phyloP scores from a whole-genome alignment of 768 basidiomycete genomes.

The Pleurotus giganteus region DNA sequence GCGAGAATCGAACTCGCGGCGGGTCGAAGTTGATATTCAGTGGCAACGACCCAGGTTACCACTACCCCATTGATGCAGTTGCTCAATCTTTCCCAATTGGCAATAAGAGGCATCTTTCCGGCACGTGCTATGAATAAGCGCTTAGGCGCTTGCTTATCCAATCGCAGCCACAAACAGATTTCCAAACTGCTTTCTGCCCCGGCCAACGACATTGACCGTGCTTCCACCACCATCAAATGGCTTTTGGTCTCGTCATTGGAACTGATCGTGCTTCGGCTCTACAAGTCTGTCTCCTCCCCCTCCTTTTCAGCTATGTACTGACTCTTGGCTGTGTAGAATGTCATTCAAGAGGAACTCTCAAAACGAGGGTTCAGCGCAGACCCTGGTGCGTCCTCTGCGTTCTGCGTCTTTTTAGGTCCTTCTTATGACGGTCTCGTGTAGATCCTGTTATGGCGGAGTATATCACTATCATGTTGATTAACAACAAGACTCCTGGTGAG shows the following conservation, averaged over 20 bases:
- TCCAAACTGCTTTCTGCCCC: conserved; percentile 4
- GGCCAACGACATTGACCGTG: conserved; percentile 6
- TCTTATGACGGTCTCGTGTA: conserved; percentile 26
- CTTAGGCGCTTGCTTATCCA: neutral
- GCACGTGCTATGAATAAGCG: neutral
- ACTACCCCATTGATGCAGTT: conserved; percentile 15
- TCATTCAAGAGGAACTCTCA: conserved; percentile 80
- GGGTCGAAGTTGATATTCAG: conserved; percentile 7
- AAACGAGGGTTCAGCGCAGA: conserved; percentile 73
- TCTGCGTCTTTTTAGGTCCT: conserved; percentile 3
- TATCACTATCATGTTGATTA: conserved; percentile 93
- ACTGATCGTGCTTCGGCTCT: conserved; percentile 73
- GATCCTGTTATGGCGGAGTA: conserved; percentile 94
- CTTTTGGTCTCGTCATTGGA: conserved; percentile 75
- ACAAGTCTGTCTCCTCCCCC: conserved; percentile 44
- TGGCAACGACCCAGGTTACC: conserved; percentile 17
- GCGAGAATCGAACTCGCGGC: conserved; percentile 11
- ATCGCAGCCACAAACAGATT: conserved; percentile 5
- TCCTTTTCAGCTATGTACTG: neutral
- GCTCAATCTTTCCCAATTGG: too few relatives aligned
- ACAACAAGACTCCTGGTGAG: conserved; percentile 80
- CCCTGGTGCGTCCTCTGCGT: conserved; percentile 52
- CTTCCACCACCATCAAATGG: conserved; percentile 74
- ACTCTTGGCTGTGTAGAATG: conserved; percentile 32
- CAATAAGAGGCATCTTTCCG: neutral